phyloP scores from a whole-genome alignment of 257 asterid species.

The Jaltomata sinuosa region DNA sequence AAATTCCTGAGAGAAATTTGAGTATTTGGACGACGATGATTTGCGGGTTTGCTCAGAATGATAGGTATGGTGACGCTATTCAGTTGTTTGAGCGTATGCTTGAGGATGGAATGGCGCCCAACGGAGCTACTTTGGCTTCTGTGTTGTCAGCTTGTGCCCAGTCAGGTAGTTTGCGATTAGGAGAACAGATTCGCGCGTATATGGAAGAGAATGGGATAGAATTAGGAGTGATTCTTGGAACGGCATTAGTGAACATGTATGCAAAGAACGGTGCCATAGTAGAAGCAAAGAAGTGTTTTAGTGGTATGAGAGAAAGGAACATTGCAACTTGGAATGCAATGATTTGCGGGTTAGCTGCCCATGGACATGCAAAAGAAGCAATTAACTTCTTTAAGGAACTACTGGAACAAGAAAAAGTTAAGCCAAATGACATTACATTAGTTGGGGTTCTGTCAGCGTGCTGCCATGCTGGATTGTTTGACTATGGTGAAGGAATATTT shows the following conservation, averaged over 20 bases:
- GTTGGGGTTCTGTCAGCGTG: conserved; percentile 79
- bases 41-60: conserved; percentile 74
- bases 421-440: conserved; percentile 58
- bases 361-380: conserved; percentile 73
- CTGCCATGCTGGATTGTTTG: conserved; percentile 69
- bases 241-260: conserved; percentile 84
- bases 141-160: conserved; percentile 83
- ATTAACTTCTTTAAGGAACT: conserved; percentile 32
- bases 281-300: conserved; percentile 48
- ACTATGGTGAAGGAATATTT: conserved; percentile 47
- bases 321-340: conserved; percentile 81
- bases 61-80: conserved; percentile 35
- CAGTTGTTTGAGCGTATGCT: conserved; percentile 48
- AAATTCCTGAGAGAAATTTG: conserved; percentile 26
- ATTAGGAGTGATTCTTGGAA: conserved; percentile 66
- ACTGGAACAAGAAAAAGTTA: conserved; percentile 32
- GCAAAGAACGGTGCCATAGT: conserved; percentile 63
- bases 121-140: conserved; percentile 48
- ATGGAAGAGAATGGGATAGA: conserved; percentile 42
- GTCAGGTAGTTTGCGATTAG: conserved; percentile 61
- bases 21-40: conserved; percentile 80
- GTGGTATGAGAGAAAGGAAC: conserved; percentile 40
- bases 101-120: conserved; percentile 45
- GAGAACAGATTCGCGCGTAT: conserved; percentile 49
- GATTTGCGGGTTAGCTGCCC: conserved; percentile 72